Base-by-base conservation (phyloP, 75 land plant genomes). In the Selaginella moellendorffii region DNA sequence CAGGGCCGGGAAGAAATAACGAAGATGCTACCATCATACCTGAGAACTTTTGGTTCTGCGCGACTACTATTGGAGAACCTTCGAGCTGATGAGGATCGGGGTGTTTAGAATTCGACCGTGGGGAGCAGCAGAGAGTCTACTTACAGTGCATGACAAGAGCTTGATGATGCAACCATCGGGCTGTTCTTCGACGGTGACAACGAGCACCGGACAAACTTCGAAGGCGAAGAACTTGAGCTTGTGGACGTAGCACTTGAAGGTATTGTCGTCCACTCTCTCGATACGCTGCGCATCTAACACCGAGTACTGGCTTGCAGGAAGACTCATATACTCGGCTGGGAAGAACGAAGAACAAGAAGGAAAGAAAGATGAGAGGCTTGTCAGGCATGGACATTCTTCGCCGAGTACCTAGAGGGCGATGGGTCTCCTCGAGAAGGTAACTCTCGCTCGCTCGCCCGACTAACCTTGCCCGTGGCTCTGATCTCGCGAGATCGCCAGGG, bases 251-350 rank as follows among this genome's bases (percentile, higher is more conserved):
- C 97, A 92, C 68, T 77, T 56, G 62, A 92, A 92, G 0, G 89
- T 85, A 65, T 75, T 83, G 19, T 88, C 96, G 69, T 92, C 90
- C 25, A 88, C 81, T 14, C 97, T 61, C 74, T 92, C 97, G 9
- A 92, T 92, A 30, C 97, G 74, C 74, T 92, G 81, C 0, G 88
- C 97, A 68, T 92, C 97, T 72, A 92, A 62, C 53, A 92, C 97
- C 0, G 97, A 92, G 68, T 92, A 92, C 73, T 88, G 97, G 62
- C 96, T 88, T 24, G 96, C 97, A n/a, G 96, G 97, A 72, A 92
- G 69, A 29, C 90, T 81, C 97, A 92, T 88, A 53, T 92, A 92
- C 65, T 92, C 90, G 30, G 69, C 97, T 88, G 78, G 46, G 14
- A 14, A 36, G 46, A 36, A 14, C 5, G 46, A 36, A 36, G 46